phyloP scores from a whole-genome alignment of 2,329 filamentous ascomycete species.

The Nemania abortiva region DNA sequence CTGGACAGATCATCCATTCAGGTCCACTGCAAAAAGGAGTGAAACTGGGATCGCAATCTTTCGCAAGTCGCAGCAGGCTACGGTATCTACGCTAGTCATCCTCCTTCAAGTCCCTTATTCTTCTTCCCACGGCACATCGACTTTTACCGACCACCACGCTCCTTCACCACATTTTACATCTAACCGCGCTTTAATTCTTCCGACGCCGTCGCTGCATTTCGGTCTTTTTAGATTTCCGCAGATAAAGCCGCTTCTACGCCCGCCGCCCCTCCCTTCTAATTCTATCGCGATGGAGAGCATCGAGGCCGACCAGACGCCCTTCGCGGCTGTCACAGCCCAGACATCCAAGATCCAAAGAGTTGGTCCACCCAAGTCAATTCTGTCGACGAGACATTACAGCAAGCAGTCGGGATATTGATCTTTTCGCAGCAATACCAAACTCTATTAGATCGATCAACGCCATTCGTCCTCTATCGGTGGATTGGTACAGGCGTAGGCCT shows the following conservation, averaged over 20 bases:
- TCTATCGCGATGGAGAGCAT: constrained; percentile 77
- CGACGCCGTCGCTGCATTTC: constrained; percentile 11
- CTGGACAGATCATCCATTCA: constrained; percentile 39
- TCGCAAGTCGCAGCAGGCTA: constrained; percentile 28
- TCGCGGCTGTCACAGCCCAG: constrained; percentile 88
- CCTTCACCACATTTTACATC: constrained; percentile 31
- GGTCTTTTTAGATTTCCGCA: neutral
- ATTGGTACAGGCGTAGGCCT: constrained; percentile 81
- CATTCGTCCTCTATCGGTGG: constrained; percentile 92
- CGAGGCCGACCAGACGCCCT: constrained; percentile 91
- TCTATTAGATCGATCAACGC: constrained; percentile 92
- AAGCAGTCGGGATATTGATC: constrained; percentile 22
- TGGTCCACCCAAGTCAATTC: constrained; percentile 50
- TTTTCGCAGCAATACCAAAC: constrained; percentile 85
- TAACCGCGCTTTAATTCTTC: constrained; percentile 18
- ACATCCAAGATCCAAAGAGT: constrained; percentile 81
- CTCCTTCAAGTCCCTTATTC: constrained; percentile 29
- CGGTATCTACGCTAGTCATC: constrained; percentile 11
- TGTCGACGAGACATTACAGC: neutral
- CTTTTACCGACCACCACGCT: constrained; percentile 35
- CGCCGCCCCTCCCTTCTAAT: constrained; percentile 31
- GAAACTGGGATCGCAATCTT: constrained; percentile 34
- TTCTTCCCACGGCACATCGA: constrained; percentile 23
- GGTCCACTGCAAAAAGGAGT: constrained; percentile 33
- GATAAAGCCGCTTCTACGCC: constrained; percentile 5